Conservation (phyloP, 2,329 filamentous ascomycete species). For the Colletotrichum trifolii region DNA sequence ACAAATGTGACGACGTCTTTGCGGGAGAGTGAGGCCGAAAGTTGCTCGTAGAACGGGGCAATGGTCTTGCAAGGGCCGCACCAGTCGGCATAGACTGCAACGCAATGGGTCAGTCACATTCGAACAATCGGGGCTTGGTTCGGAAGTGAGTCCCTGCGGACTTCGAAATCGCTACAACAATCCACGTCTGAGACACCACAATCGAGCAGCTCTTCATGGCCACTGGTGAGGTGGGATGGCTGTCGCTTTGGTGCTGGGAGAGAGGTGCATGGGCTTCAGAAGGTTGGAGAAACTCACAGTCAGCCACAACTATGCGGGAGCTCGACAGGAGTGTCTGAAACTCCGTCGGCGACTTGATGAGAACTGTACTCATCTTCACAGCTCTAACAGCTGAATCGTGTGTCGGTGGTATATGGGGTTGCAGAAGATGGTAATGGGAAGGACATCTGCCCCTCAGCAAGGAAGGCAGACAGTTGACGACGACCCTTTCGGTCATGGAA, state of each 20-base stretch:
- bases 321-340: slow-evolving; percentile 75
- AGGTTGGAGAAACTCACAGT: slow-evolving; percentile 73
- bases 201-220: not conserved
- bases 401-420: slow-evolving; percentile 16
- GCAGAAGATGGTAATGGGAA: slow-evolving; percentile 28
- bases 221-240: not conserved
- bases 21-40: slow-evolving; percentile 77
- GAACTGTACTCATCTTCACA: slow-evolving; percentile 42
- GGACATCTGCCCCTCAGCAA: slow-evolving; percentile 31
- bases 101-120: slow-evolving; percentile 42
- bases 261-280: slow-evolving; percentile 37
- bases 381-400: slow-evolving; percentile 33
- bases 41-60: slow-evolving; percentile 82
- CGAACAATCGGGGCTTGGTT: not conserved
- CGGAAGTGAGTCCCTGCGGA: not conserved
- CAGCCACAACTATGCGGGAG: slow-evolving; percentile 84
- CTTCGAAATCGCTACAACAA: not conserved
- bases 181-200: not conserved
- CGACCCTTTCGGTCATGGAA: slow-evolving; percentile 8
- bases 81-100: slow-evolving; percentile 86
- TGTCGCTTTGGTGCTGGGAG: slow-evolving; percentile 39
- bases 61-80: slow-evolving; percentile 87
- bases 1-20: slow-evolving; percentile 82
- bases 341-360: slow-evolving; percentile 65
- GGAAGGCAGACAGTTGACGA: slow-evolving; percentile 13